Base-by-base conservation (phyloP, 441 rosid genomes). In the Rhodomyrtus psidioides region DNA sequence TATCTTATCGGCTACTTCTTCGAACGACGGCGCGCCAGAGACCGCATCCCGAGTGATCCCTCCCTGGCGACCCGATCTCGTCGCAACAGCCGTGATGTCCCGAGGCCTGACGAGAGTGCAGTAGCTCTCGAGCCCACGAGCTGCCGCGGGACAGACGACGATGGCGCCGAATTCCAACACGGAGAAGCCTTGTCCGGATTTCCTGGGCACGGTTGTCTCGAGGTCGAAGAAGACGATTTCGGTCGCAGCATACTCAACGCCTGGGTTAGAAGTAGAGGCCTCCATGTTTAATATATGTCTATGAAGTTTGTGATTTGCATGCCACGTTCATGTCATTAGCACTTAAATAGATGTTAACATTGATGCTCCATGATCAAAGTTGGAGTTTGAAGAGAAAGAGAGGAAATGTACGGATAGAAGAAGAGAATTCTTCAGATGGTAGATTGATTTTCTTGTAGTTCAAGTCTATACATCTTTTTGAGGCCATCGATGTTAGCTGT, bases 151-250 rank as follows among this genome's bases (percentile, higher is more conserved):
- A n/a, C 99, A 97, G 62, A 97, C 95, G 8, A 95, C 88, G n/a
- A 97, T 94, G 83, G 99, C 98, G 12, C 99, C 99, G 9, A 97
- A 97, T 91, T 97, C 99, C 88, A 97, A 88, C 30, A 97, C 92
- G 84, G 89, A 84, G 89, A 96, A 95, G 58, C 94, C 87, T 44
- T 93, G 96, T 30, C 96, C 96, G 4, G 88, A 23, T 87, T 87
- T 91, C 83, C 88, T 94, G 26, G 99, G 99, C 4, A 97, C 98
- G 9, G 91, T 97, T 12, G 99, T 97, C 90, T 97, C 99, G 54
- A 97, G 75, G 94, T 97, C 99, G 39, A 97, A 96, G 87, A 97
- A 96, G 74, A 93, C 96, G 7, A 97, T 93, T 88, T 93, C 95
- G 59, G 56, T 53, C 16, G 76, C 76, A 9, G 86, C 21, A 28